Base-by-base conservation (phyloP, 2,329 filamentous ascomycete genomes). In the Penicillium sp. region DNA sequence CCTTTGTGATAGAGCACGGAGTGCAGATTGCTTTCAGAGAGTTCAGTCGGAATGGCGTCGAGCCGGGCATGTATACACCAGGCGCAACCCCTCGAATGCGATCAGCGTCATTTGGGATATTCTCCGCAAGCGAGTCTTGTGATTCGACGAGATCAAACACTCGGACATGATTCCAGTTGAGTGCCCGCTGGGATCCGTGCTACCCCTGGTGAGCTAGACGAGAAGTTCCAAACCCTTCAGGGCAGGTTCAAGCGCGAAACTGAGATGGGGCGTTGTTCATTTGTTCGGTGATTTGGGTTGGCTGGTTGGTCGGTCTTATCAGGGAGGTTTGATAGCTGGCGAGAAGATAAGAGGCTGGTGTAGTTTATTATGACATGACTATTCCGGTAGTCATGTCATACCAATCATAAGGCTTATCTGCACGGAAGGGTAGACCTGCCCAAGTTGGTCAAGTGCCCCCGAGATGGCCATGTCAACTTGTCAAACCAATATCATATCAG, bases 161-260 rank as follows among this genome's bases (percentile, higher is more conserved):
- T 56, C 33, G 53, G 43, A 63, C 42, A 33, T 42, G 19, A 16
- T 60, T 45, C 43, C 42, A 62, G 59, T 66, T 22, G 57, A 61
- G 33, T 19, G 48, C 40, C 61, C 33, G 52, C 26, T 58, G 52
- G 38, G 57, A 63, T 59, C 59, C 52, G 58, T 64, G 55, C 57
- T 57, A 48, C 48, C 55, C 49, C 52, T 48, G n/a, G 48, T 48
- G 48, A 67, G 54, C 66, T 66, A 70, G 65, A 64, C 63, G 55
- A 38, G 38, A 49, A 52, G 56, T 43, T 52, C 65, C 65, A 70
- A 65, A 61, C 70, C 65, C 58, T 69, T 55, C 40, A 67, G 46
- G 71, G 71, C 62, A 73, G 55, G 60, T 73, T 30, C 42, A 73
- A 57, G 68, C 71, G 71, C 68, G 49, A 8, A 52, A 22, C 49